Evolutionary conservation across 495 filamentous ascomycete species (phyloP).

Genomic region (Aspergillus avenaceus): DNA sequence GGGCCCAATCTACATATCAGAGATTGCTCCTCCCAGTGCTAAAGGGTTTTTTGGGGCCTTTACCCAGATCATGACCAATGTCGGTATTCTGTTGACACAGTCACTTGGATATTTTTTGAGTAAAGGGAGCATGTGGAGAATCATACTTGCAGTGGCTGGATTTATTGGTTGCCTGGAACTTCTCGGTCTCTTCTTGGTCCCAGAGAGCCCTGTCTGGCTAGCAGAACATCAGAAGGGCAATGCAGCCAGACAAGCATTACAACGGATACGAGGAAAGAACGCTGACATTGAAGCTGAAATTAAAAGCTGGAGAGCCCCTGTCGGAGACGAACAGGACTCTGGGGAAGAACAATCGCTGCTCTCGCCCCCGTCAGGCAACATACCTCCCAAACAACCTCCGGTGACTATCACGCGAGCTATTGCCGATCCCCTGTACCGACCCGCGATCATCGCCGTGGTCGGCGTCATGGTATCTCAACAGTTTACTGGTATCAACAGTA

Average conservation of each 20-base stretch:
- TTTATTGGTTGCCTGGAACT: slow-evolving; percentile 61
- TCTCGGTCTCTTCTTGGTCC: slow-evolving; percentile 62
- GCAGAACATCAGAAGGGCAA: slow-evolving; percentile 60
- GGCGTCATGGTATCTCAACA: slow-evolving; percentile 93
- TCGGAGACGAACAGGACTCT: slow-evolving; percentile 35
- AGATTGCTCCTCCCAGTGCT: slow-evolving; percentile 73
- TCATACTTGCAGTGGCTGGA: slow-evolving; percentile 73
- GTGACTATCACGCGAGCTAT: slow-evolving; percentile 67
- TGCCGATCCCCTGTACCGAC: slow-evolving; percentile 60
- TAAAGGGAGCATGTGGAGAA: slow-evolving; percentile 70
- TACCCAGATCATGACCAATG: slow-evolving; percentile 90
- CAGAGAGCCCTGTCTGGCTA: slow-evolving; percentile 84
- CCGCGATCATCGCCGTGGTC: slow-evolving; percentile 78
- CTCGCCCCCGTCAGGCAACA: slow-evolving; percentile 28
- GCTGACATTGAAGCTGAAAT: slow-evolving; percentile 73
- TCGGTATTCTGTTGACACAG: slow-evolving; percentile 86
- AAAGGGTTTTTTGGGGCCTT: slow-evolving; percentile 86
- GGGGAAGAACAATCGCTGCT: slow-evolving; percentile 47
- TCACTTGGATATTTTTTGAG: slow-evolving; percentile 83
- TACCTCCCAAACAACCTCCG: slow-evolving; percentile 28
- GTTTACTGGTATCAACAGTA: slow-evolving; percentile 88
- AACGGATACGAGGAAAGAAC: slow-evolving; percentile 67
- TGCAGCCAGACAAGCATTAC: slow-evolving; percentile 60
- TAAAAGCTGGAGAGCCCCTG: slow-evolving; percentile 51
- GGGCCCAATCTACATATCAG: slow-evolving; percentile 94